Percentiles rank a stretch among this genome's conserved stretches.
These are phyloP conservation scores for Boletus sp. DNA, from an alignment of 768 basidiomycete species.

Conservation along the genomic window DNA sequence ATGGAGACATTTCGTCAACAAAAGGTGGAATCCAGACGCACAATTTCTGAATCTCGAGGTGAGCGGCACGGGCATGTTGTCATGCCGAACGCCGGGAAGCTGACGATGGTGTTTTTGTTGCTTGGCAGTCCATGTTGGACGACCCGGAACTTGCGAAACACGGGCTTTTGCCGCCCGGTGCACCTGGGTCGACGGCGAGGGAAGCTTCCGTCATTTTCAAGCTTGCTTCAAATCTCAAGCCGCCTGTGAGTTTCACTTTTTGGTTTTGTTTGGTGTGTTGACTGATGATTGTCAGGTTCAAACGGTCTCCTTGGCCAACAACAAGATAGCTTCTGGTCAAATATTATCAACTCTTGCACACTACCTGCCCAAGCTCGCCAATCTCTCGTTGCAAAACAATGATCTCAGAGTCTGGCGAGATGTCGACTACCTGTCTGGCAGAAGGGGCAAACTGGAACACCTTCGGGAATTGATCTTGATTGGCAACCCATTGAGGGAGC, in stretches of 20 bases:
- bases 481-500: conserved; percentile 72
- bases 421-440: conserved; percentile 58
- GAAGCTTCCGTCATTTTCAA: conserved; percentile 88
- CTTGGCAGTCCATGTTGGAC: conserved; percentile 64
- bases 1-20: conserved; percentile 75
- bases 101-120: conserved; percentile 4
- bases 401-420: conserved; percentile 67
- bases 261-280: neutral
- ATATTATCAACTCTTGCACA: conserved; percentile 60
- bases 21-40: conserved; percentile 64
- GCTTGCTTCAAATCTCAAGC: conserved; percentile 73
- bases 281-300: conserved; percentile 45
- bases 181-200: conserved; percentile 53
- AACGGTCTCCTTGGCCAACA: conserved; percentile 83
- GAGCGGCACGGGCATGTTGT: conserved; percentile 28
- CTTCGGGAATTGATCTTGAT: conserved; percentile 70
- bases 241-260: conserved; percentile 47
- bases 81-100: neutral
- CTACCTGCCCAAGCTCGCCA: conserved; percentile 76
- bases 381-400: conserved; percentile 80
- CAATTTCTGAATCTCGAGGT: conserved; percentile 83
- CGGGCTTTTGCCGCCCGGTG: conserved; percentile 67
- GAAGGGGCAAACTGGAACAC: conserved; percentile 54
- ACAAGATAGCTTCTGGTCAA: conserved; percentile 59
- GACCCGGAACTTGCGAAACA: conserved; percentile 75